Evolutionary conservation across 1,284 basidiomycete genomes (phyloP), one percentile per base, ranked within the genome.

Genomic region (Cystobasidium sp.): DNA sequence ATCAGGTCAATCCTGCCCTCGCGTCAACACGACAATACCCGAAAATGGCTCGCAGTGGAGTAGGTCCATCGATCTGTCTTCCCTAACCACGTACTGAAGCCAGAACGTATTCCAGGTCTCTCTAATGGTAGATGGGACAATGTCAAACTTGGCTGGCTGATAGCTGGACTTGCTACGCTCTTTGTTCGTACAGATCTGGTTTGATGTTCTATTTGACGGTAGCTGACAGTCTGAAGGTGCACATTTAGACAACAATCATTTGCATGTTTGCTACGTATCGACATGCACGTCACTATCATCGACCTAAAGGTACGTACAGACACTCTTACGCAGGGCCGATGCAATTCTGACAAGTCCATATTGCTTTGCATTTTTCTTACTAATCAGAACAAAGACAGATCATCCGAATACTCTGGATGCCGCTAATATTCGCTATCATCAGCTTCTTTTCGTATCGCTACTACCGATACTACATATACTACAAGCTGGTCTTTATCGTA

Each of bases 381-480:
- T 0, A 77, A n/a, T 1, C 18, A 66, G 80, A 82, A 41, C 82
- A 83, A 67, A 71, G 79, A 1, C 82, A 83, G 62, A 79, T 82
- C 74, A 79, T 82, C 51, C 77, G 83, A 10, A 82, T 84, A n/a
- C 75, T 84, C 9, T 63, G 82, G 43, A 83, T 84, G 80, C 82
- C 83, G 3, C 41, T 77, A 52, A 68, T 92, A 62, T 93, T 91
- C 82, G 89, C 90, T n/a, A 84, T 94, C 79, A 88, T 94, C 74
- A 92, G 91, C 0, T 94, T 94, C 86, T 88, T 93, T 79, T 92
- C 91, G 24, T 95, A 92, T 79, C 87, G 93, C 5, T 94, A 84
- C 83, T 94, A 92, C 85, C 86, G 90, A 63, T 84, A 85, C 76
- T 93, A 91, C 81, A 82, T 81, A 49, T 84, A 94, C 81, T 94